phyloP scores from a whole-genome alignment of 2,329 filamentous ascomycete genomes.

The Escovopsis sp. region DNA sequence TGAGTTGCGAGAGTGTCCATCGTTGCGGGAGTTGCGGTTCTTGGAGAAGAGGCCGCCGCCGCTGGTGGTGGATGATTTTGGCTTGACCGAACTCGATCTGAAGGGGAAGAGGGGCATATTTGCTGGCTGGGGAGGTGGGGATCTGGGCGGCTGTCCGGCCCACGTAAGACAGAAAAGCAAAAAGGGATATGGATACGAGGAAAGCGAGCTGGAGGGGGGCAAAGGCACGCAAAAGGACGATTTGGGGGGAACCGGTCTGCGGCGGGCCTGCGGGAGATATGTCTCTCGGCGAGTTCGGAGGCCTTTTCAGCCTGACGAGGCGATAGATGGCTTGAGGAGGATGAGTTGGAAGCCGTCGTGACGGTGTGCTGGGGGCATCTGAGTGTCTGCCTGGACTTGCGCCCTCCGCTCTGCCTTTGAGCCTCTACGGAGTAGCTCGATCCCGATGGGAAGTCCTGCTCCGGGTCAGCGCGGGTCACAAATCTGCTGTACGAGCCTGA shows the following conservation, averaged over 20 bases:
- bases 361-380: no score
- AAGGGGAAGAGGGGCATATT: conserved; percentile 5
- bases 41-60: conserved; percentile 4
- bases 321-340: no score
- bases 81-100: conserved; percentile 7
- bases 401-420: no score
- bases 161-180: no score
- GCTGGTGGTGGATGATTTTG: background rate
- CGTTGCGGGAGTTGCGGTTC: background rate
- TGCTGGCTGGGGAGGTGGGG: background rate
- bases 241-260: no score
- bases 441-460: no score
- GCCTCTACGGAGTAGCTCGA: no score
- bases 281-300: background rate
- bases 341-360: no score
- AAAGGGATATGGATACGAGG: background rate
- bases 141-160: no score
- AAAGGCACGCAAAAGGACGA: background rate
- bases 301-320: no score
- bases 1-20: background rate
- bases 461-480: no score
- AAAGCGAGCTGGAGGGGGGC: background rate
- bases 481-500: background rate
- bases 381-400: no score
- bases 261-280: background rate